These are phyloP conservation scores for Plenodomus lindquistii DNA, from an alignment of 2,329 filamentous ascomycete species.

Conservation along the genomic window DNA sequence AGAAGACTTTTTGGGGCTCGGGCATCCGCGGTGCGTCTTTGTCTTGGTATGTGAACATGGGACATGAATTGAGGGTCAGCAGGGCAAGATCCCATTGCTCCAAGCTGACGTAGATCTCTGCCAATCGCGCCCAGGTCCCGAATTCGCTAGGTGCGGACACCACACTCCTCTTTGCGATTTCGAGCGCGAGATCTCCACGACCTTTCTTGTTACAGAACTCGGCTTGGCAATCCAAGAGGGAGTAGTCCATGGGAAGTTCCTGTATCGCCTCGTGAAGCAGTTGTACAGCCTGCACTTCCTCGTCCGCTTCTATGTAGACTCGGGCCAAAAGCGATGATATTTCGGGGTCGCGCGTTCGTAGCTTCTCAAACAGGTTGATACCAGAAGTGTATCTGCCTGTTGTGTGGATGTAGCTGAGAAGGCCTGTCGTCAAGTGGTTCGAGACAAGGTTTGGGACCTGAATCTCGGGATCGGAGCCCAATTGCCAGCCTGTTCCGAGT, in stretches of 20 bases:
- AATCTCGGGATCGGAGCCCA: slow-evolving; percentile 95
- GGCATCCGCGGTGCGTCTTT: slow-evolving; percentile 96
- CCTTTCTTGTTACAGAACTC: slow-evolving; percentile 90
- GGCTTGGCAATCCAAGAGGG: slow-evolving; percentile 91
- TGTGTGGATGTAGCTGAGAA: slow-evolving; percentile 92
- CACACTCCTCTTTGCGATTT: slow-evolving; percentile 91
- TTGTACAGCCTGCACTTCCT: slow-evolving; percentile 93
- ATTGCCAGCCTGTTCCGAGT: slow-evolving; percentile 71
- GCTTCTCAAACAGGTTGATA: slow-evolving; percentile 96
- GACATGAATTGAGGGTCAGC: slow-evolving; percentile 94
- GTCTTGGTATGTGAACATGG: slow-evolving; percentile 99
- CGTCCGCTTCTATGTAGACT: slow-evolving; percentile 90
- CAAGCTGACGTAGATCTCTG: slow-evolving; percentile 89
- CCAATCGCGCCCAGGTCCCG: slow-evolving; percentile 90
- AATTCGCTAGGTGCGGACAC: slow-evolving; percentile 97
- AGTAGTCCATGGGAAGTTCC: slow-evolving; percentile 95
- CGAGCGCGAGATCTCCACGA: slow-evolving; percentile 81
- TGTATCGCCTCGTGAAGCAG: slow-evolving; percentile 86
- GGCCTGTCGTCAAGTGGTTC: slow-evolving; percentile 91
- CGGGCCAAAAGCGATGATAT: slow-evolving; percentile 90
- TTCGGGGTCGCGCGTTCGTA: slow-evolving; percentile 86
- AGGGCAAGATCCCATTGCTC: slow-evolving; percentile 97
- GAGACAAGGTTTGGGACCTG: slow-evolving; percentile 97
- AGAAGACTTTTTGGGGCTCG: slow-evolving; percentile 82
- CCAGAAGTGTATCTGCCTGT: slow-evolving; percentile 93